Percentiles rank a stretch among this genome's conserved stretches.
Conservation (phyloP, 352 stramenopile genomes). For the Phytophthora capsici region DNA sequence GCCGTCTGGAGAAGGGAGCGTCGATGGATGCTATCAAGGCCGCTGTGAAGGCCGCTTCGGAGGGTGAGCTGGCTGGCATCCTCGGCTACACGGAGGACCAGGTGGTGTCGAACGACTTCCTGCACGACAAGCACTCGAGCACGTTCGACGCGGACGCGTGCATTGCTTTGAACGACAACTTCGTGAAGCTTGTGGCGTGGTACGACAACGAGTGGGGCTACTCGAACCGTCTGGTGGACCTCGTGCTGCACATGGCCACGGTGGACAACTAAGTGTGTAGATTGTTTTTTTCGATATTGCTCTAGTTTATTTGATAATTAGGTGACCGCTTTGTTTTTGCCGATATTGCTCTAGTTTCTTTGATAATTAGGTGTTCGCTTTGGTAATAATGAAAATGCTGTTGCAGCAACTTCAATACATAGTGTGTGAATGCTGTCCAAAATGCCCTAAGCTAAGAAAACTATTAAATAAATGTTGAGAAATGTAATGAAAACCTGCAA, state of each 20-base stretch:
- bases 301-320: too few relatives aligned
- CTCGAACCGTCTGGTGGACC: slow-evolving; percentile 96
- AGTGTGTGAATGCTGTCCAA: too few relatives aligned
- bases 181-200: slow-evolving; percentile 99
- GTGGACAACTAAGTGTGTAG: slow-evolving; percentile 42
- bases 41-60: slow-evolving; percentile 93
- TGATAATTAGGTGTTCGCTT: too few relatives aligned
- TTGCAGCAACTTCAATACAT: too few relatives aligned
- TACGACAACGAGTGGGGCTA: slow-evolving; percentile 99
- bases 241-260: slow-evolving; percentile 95
- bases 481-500: too few relatives aligned
- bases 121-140: slow-evolving; percentile 87
- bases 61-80: slow-evolving; percentile 95
- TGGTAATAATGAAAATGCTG: too few relatives aligned
- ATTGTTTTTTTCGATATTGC: too few relatives aligned
- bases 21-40: slow-evolving; percentile 98
- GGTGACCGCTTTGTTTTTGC: too few relatives aligned
- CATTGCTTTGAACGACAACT: slow-evolving; percentile 93
- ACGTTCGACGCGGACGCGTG: slow-evolving; percentile 40
- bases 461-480: too few relatives aligned
- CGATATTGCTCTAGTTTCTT: too few relatives aligned
- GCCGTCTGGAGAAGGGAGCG: slow-evolving; percentile 82
- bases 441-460: too few relatives aligned
- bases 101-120: slow-evolving; percentile 98
- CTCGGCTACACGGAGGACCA: slow-evolving; percentile 98